Evolutionary conservation across 805 yeast species (phyloP).

Genomic region (Starmerella asiatica): DNA sequence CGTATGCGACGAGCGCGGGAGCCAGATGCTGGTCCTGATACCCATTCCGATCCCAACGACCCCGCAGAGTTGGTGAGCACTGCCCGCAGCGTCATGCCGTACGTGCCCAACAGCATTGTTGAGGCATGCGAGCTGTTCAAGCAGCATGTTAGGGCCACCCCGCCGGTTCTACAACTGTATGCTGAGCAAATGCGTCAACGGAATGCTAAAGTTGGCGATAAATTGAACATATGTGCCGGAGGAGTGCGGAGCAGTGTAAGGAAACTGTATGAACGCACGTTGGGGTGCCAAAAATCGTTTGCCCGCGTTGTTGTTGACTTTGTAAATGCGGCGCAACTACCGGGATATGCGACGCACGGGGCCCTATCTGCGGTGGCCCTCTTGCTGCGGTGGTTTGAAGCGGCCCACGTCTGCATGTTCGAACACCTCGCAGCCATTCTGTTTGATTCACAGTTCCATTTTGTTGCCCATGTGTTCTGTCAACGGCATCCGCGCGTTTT

Average conservation of each 20-base stretch:
- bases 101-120: constrained; percentile 57
- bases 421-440: constrained; percentile 60
- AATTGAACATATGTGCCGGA: neutral
- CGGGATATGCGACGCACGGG: constrained; percentile 10
- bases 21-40: constrained; percentile 40
- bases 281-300: constrained; percentile 49
- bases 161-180: constrained; percentile 60
- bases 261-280: constrained; percentile 37
- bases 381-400: constrained; percentile 64
- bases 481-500: constrained; percentile 19
- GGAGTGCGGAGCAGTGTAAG: constrained; percentile 39
- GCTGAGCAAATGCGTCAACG: constrained; percentile 39
- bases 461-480: constrained; percentile 28
- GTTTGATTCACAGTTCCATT: constrained; percentile 54
- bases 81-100: constrained; percentile 14
- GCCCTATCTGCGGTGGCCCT: constrained; percentile 20
- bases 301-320: constrained; percentile 51
- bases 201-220: constrained; percentile 31
- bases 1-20: constrained; percentile 46
- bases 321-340: neutral
- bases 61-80: constrained; percentile 12
- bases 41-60: constrained; percentile 34
- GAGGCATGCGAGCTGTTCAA: constrained; percentile 66
- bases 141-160: constrained; percentile 48
- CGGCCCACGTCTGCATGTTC: constrained; percentile 62